These are phyloP conservation scores for Gynochthodes officinalis DNA, from an alignment of 257 asterid species.

Conservation along the genomic window DNA sequence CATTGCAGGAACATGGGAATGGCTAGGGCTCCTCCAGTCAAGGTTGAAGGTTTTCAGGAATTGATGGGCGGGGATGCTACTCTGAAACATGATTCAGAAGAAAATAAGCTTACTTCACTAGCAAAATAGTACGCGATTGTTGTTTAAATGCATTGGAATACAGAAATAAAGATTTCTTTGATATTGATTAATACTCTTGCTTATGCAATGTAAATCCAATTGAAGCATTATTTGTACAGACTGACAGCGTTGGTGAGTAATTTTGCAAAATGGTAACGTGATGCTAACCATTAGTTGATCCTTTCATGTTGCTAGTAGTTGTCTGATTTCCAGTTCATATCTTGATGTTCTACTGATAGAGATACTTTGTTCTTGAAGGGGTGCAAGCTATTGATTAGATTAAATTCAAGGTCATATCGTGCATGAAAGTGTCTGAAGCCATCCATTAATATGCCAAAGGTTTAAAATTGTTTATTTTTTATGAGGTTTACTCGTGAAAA, in stretches of 20 bases:
- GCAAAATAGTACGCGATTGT: constrained; percentile 34
- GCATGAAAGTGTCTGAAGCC: background rate
- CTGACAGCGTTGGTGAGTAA: background rate
- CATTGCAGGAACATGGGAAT: constrained; percentile 64
- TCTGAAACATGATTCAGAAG: constrained; percentile 74
- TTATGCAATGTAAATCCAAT: background rate
- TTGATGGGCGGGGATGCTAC: constrained; percentile 89
- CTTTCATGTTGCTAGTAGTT: background rate
- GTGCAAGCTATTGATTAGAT: no score
- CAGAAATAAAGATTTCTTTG: background rate
- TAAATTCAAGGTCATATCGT: background rate
- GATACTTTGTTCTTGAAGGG: no score
- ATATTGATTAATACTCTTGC: background rate
- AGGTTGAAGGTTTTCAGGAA: constrained; percentile 98
- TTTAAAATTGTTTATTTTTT: no score
- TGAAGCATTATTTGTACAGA: background rate
- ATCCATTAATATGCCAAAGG: no score
- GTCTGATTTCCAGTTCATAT: background rate
- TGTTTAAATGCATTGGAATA: background rate
- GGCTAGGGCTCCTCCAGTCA: constrained; percentile 93
- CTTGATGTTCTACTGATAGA: background rate
- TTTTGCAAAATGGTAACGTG: background rate
- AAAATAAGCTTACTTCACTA: constrained; percentile 78
- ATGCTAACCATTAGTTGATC: background rate
- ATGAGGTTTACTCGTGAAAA: background rate